These are phyloP conservation scores for Thyridium curvatum DNA, from an alignment of 2,329 filamentous ascomycete genomes.

Conservation along the genomic window DNA sequence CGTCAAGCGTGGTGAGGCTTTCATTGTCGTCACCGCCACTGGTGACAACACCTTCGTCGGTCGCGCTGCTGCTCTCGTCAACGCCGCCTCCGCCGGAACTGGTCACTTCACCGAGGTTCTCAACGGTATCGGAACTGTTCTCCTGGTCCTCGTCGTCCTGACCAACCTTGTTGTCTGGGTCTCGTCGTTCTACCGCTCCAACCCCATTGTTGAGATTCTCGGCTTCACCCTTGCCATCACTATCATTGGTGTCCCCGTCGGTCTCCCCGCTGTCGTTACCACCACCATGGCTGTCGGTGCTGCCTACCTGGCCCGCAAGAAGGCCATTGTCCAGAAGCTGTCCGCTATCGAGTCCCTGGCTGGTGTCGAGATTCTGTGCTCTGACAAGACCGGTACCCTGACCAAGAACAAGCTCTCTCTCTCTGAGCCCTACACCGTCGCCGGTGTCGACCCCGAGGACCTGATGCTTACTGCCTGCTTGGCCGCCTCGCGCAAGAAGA, in stretches of 20 bases:
- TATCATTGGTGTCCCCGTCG: slow-evolving; percentile 87
- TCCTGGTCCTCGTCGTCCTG: slow-evolving; percentile 73
- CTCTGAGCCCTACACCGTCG: slow-evolving; percentile 75
- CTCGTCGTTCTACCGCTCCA: slow-evolving; percentile 81
- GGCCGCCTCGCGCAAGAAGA: slow-evolving; percentile 88
- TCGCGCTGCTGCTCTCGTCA: slow-evolving; percentile 80
- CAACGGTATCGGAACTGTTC: slow-evolving; percentile 76
- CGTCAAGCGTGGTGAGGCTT: slow-evolving; percentile 85
- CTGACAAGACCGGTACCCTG: slow-evolving; percentile 88
- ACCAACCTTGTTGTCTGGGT: slow-evolving; percentile 82
- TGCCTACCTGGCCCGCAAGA: slow-evolving; percentile 84
- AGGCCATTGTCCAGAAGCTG: slow-evolving; percentile 89
- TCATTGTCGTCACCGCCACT: slow-evolving; percentile 74
- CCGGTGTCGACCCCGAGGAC: slow-evolving; percentile 77
- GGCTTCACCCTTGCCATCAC: slow-evolving; percentile 84
- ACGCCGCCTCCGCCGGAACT: slow-evolving; percentile 63
- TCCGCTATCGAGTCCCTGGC: slow-evolving; percentile 87
- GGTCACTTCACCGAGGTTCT: slow-evolving; percentile 91
- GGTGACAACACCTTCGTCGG: slow-evolving; percentile 90
- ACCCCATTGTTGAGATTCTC: slow-evolving; percentile 71
- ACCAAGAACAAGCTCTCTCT: slow-evolving; percentile 93
- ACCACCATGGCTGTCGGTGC: slow-evolving; percentile 94
- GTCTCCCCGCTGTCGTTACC: slow-evolving; percentile 87
- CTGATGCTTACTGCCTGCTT: slow-evolving; percentile 90
- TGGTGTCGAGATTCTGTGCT: slow-evolving; percentile 90